These are phyloP conservation scores for Fusarium marasasianum DNA, from an alignment of 2,329 filamentous ascomycete species.

Conservation along the genomic window DNA sequence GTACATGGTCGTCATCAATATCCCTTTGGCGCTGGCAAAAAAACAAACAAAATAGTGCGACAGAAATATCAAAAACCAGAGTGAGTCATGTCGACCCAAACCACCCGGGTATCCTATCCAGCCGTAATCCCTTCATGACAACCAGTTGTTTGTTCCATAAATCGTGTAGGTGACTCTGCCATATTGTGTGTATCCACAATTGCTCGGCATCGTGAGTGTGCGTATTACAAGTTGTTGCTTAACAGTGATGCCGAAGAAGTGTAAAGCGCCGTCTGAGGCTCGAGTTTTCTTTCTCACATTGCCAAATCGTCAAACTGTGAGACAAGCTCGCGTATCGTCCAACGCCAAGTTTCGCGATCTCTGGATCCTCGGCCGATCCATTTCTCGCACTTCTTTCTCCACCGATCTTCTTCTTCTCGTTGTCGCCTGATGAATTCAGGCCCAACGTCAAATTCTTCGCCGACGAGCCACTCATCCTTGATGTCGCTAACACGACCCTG, in stretches of 20 bases:
- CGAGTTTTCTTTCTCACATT: slow-evolving; percentile 42
- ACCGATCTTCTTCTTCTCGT: slow-evolving; percentile 89
- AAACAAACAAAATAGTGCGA: slow-evolving; percentile 4
- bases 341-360: slow-evolving; percentile 75
- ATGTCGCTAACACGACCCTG: slow-evolving; percentile 66
- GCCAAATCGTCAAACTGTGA: slow-evolving; percentile 54
- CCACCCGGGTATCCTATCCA: slow-evolving; percentile 39
- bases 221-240: slow-evolving; percentile 40
- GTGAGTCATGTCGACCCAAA: slow-evolving; percentile 9
- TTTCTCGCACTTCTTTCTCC: slow-evolving; percentile 85
- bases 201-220: slow-evolving; percentile 23
- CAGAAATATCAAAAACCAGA: slow-evolving; percentile 12
- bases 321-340: slow-evolving; percentile 74
- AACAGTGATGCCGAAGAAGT: slow-evolving; percentile 31
- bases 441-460: slow-evolving; percentile 97
- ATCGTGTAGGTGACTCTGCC: slow-evolving; percentile 22
- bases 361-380: slow-evolving; percentile 75
- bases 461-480: slow-evolving; percentile 84
- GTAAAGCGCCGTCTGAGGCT: slow-evolving; percentile 22
- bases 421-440: slow-evolving; percentile 92
- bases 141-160: slow-evolving; percentile 23
- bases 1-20: slow-evolving; percentile 40
- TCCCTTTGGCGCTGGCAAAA: slow-evolving; percentile 24
- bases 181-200: slow-evolving; percentile 37
- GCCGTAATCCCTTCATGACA: slow-evolving; percentile 30